These are phyloP conservation scores for Pleurotus eryngii DNA, from an alignment of 768 basidiomycete species.

Conservation along the genomic window DNA sequence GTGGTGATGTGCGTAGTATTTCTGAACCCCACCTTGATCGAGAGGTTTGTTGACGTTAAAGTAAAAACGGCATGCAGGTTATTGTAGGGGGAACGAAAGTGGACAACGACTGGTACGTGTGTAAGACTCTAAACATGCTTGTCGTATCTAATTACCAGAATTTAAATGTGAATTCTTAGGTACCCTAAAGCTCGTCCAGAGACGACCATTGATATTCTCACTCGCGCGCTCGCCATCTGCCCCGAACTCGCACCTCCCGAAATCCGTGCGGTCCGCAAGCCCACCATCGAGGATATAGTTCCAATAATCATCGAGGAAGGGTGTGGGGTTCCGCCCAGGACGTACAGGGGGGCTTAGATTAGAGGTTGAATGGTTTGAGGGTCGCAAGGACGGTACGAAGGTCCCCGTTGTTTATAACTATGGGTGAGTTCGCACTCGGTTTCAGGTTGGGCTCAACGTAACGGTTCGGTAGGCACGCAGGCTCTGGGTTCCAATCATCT, in stretches of 20 bases:
- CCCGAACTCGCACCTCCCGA: conserved; percentile 59
- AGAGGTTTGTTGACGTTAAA: not conserved
- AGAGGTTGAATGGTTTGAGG: conserved; percentile 43
- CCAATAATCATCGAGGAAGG: conserved; percentile 48
- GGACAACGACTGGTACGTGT: conserved; percentile 55
- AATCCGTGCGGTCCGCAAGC: conserved; percentile 40
- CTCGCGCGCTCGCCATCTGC: conserved; percentile 46
- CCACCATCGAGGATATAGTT: conserved; percentile 47
- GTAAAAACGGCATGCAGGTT: conserved; percentile 22
- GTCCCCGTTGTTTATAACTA: conserved; percentile 40
- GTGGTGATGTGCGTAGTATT: conserved; percentile 42
- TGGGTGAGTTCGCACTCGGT: conserved; percentile 22
- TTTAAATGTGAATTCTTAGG: conserved; percentile 44
- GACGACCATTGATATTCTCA: conserved; percentile 57
- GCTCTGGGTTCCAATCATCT: conserved; percentile 14
- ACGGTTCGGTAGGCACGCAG: conserved; percentile 9
- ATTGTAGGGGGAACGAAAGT: conserved; percentile 63
- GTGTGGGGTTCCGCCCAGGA: conserved; percentile 64
- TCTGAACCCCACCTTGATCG: not conserved
- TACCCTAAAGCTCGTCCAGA: conserved; percentile 62
- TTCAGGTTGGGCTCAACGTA: not conserved
- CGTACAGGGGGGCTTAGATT: conserved; percentile 68
- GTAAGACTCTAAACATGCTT: not conserved
- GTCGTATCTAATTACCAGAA: not conserved
- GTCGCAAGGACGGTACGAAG: conserved; percentile 18